Evolutionary conservation across 2,329 filamentous ascomycete genomes (phyloP).

Genomic region (Cordyceps javanica): DNA sequence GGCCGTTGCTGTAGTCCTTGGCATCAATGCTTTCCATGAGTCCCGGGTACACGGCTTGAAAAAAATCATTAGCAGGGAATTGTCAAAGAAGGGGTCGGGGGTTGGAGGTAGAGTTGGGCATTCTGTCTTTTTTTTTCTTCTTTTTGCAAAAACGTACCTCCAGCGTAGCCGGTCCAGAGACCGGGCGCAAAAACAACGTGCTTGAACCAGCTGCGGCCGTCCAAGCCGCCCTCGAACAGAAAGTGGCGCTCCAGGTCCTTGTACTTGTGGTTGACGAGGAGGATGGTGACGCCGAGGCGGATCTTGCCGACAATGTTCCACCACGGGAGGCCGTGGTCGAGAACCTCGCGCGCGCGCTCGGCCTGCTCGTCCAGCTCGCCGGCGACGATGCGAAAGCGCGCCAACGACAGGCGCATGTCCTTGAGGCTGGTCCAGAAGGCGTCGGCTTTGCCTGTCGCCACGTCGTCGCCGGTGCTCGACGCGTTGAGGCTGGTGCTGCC

Average conservation of each 20-base stretch:
- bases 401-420: conserved; percentile 32
- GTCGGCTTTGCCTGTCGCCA: conserved; percentile 28
- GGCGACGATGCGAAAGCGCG: conserved; percentile 33
- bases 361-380: conserved; percentile 40
- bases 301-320: conserved; percentile 69
- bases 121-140: no score
- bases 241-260: conserved; percentile 80
- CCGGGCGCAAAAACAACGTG: conserved; percentile 91
- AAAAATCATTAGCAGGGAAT: not conserved
- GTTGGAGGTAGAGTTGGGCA: no score
- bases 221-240: conserved; percentile 67
- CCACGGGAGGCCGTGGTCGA: conserved; percentile 60
- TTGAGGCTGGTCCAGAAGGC: conserved; percentile 35
- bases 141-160: conserved; percentile 52
- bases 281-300: conserved; percentile 56
- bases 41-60: conserved; percentile 55
- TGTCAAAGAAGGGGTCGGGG: no score
- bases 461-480: conserved; percentile 15
- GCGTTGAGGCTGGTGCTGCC: not conserved
- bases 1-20: conserved; percentile 50
- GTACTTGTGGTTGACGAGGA: conserved; percentile 69
- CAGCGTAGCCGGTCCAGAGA: conserved; percentile 84
- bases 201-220: conserved; percentile 83
- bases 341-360: conserved; percentile 35
- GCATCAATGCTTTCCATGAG: conserved; percentile 56